Conservation (phyloP, 2,329 filamentous ascomycete species). For the Raffaelea albimanens region DNA sequence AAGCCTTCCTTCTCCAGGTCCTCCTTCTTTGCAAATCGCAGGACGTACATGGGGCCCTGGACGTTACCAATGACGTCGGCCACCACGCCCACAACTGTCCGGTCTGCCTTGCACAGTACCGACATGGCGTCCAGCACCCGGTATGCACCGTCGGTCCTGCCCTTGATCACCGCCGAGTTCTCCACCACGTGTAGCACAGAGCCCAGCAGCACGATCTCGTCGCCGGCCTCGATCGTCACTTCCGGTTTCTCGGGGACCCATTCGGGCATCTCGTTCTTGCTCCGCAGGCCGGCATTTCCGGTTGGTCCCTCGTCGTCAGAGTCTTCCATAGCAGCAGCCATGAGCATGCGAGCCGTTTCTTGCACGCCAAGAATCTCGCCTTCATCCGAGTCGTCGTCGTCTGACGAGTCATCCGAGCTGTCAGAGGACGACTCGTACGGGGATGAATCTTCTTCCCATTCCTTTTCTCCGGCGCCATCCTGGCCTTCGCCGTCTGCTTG, state of each 20-base stretch:
- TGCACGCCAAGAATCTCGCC: slow-evolving; percentile 66
- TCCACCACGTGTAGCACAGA: slow-evolving; percentile 68
- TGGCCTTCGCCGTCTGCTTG: not conserved
- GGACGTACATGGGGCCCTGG: slow-evolving; percentile 74
- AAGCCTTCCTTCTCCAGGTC: slow-evolving; percentile 58
- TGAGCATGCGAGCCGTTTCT: slow-evolving; percentile 74
- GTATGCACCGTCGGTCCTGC: slow-evolving; percentile 68
- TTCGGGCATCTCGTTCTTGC: slow-evolving; percentile 69
- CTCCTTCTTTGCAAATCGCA: slow-evolving; percentile 60
- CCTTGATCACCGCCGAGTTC: slow-evolving; percentile 69
- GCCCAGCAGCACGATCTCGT: slow-evolving; percentile 68
- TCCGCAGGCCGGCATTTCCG: slow-evolving; percentile 49
- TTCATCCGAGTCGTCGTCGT: slow-evolving; percentile 50
- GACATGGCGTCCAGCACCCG: slow-evolving; percentile 79
- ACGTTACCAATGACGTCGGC: slow-evolving; percentile 80
- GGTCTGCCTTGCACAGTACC: slow-evolving; percentile 67
- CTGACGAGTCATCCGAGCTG: slow-evolving; percentile 44
- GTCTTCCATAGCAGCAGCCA: slow-evolving; percentile 58
- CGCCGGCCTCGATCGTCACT: slow-evolving; percentile 66
- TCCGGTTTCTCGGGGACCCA: slow-evolving; percentile 64
- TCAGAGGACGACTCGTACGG: slow-evolving; percentile 52
- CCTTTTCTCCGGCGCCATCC: slow-evolving; percentile 22
- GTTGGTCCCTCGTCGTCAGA: slow-evolving; percentile 20
- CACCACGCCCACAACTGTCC: slow-evolving; percentile 71
- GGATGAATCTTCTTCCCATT: slow-evolving; percentile 79